Conservation (phyloP, 116 monocot genomes). For the Posidonia oceanica region DNA sequence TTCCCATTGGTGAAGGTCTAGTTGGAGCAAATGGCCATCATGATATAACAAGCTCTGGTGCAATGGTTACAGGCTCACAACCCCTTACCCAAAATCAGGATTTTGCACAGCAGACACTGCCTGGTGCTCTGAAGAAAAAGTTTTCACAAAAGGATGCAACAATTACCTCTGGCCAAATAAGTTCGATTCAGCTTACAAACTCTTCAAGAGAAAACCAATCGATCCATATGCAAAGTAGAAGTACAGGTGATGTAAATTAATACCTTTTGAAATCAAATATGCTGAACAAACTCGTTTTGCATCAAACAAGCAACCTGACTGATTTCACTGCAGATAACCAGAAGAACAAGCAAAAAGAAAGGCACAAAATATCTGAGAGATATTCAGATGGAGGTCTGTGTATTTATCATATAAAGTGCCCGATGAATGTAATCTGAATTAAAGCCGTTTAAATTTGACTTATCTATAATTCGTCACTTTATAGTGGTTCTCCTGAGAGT, state of each 20-base stretch:
- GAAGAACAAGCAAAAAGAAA: slow-evolving; percentile 33
- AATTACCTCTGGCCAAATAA: slow-evolving; percentile 14
- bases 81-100: slow-evolving; percentile 19
- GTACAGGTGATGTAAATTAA: slow-evolving; percentile 18
- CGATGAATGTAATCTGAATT: no score
- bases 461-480: no score
- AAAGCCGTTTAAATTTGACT: no score
- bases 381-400: slow-evolving; percentile 9
- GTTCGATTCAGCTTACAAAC: slow-evolving; percentile 8
- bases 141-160: slow-evolving; percentile 21
- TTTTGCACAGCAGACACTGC: slow-evolving; percentile 7
- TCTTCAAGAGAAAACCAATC: slow-evolving; percentile 30
- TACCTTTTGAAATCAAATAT: slow-evolving; percentile 15
- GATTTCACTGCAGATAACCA: slow-evolving; percentile 26
- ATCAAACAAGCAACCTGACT: slow-evolving; percentile 18
- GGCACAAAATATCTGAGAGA: slow-evolving; percentile 17
- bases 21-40: slow-evolving; percentile 21
- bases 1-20: slow-evolving; percentile 27
- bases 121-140: slow-evolving; percentile 42
- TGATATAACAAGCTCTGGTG: slow-evolving; percentile 20
- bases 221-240: slow-evolving; percentile 27
- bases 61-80: slow-evolving; percentile 8
- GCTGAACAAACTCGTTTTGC: slow-evolving; percentile 20
- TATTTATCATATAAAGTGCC: neutral
- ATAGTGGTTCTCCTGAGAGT: neutral